phyloP scores from a whole-genome alignment of 2,329 filamentous ascomycete genomes.

The Colletotrichum sp. region DNA sequence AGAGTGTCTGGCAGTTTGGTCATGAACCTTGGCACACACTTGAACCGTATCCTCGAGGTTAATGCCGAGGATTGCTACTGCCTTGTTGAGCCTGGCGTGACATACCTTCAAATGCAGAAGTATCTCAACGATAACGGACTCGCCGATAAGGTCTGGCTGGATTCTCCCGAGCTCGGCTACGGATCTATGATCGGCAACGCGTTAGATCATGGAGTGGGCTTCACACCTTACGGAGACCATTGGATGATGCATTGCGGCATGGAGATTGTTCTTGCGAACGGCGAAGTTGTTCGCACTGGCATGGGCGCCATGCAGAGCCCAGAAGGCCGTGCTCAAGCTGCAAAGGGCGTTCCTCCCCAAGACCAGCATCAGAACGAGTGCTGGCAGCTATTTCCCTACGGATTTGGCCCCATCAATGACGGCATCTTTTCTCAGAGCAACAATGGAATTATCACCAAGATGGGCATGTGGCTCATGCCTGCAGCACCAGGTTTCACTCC shows the following conservation, averaged over 20 bases:
- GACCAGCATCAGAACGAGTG: conserved; percentile 28
- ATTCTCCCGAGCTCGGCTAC: conserved; percentile 46
- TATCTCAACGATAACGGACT: conserved; percentile 47
- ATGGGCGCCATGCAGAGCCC: conserved; percentile 47
- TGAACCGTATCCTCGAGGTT: conserved; percentile 58
- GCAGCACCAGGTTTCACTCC: conserved; percentile 38
- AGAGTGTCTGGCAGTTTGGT: conserved; percentile 55
- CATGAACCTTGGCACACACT: conserved; percentile 55
- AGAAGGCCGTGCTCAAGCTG: conserved; percentile 37
- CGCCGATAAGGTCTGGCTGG: conserved; percentile 43
- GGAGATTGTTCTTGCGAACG: conserved; percentile 50
- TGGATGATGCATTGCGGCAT: conserved; percentile 44
- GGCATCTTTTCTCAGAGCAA: conserved; percentile 58
- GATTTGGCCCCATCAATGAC: conserved; percentile 43
- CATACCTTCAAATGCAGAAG: conserved; percentile 56
- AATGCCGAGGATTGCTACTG: conserved; percentile 53
- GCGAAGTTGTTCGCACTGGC: conserved; percentile 49
- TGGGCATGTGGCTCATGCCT: conserved; percentile 52
- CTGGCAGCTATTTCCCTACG: conserved; percentile 42
- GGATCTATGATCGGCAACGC: conserved; percentile 51
- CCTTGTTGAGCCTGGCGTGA: conserved; percentile 61
- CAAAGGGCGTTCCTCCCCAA: conserved; percentile 34
- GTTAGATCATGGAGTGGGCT: conserved; percentile 50
- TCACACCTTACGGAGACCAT: conserved; percentile 46
- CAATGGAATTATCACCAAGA: conserved; percentile 58